Evolutionary conservation across 2,329 filamentous ascomycete species (phyloP).

Genomic region (Cladosporium velox): DNA sequence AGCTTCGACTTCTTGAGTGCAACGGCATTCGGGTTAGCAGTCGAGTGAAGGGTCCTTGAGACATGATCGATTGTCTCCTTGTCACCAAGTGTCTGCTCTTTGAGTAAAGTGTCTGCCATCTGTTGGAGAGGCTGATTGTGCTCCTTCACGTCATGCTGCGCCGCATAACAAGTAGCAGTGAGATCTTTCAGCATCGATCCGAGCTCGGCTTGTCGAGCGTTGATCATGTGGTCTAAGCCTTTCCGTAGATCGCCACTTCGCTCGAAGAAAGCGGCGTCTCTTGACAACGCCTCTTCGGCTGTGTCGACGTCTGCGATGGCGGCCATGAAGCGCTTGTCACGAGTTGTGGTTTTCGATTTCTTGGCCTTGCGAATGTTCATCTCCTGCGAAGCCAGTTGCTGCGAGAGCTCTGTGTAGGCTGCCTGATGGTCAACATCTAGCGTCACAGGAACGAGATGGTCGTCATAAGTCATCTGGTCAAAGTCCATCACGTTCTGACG

Average conservation of each 20-base stretch:
- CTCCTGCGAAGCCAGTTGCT: conserved; percentile 54
- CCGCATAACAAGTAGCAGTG: neutral
- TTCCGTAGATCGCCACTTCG: neutral
- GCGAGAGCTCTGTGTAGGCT: conserved; percentile 58
- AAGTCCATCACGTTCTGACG: conserved; percentile 44
- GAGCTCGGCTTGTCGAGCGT: conserved; percentile 21
- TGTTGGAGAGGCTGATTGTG: conserved; percentile 2
- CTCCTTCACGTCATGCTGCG: neutral
- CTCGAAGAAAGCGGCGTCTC: conserved; percentile 38
- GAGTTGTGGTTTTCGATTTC: conserved; percentile 36
- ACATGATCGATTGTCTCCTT: neutral
- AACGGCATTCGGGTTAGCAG: neutral
- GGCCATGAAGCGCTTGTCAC: conserved; percentile 48
- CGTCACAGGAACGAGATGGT: conserved; percentile 47
- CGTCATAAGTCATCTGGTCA: conserved; percentile 47
- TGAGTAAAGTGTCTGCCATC: neutral
- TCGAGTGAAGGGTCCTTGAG: neutral
- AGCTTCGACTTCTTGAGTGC: neutral
- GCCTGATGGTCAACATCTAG: conserved; percentile 53
- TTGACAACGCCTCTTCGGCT: conserved; percentile 57
- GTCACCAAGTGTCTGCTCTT: neutral
- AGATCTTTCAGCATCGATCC: neutral
- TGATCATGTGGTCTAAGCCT: conserved; percentile 23
- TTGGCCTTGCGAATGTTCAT: conserved; percentile 49
- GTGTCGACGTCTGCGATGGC: conserved; percentile 49